Percentiles rank a stretch among this genome's conserved stretches.
These are phyloP conservation scores for Clonostachys solani DNA, from an alignment of 2,329 filamentous ascomycete species.

Conservation along the genomic window DNA sequence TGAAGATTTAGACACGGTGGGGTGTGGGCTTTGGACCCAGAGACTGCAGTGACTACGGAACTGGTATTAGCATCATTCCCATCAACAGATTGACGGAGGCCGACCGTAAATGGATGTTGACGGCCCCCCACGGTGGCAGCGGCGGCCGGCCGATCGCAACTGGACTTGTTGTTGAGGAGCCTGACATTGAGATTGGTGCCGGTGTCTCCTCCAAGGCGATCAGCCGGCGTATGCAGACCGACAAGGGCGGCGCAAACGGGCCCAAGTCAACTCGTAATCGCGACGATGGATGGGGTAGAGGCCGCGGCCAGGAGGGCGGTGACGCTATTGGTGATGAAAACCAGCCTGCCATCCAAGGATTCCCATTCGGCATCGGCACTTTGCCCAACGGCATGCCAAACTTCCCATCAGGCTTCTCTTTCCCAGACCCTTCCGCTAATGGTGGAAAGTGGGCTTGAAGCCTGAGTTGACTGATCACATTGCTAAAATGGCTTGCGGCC, in stretches of 20 bases:
- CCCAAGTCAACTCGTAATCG: conserved; percentile 55
- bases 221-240: conserved; percentile 64
- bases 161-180: conserved; percentile 90
- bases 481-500: too few relatives aligned
- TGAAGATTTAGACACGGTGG: conserved; percentile 73
- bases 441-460: conserved; percentile 1
- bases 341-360: conserved; percentile 11
- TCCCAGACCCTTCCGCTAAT: conserved; percentile 22
- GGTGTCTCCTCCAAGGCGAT: conserved; percentile 93
- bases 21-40: conserved; percentile 95
- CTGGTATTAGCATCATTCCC: conserved; percentile 88
- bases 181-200: conserved; percentile 96
- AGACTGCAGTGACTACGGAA: conserved; percentile 94
- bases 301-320: conserved; percentile 17
- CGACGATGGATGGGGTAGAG: conserved; percentile 11
- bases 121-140: conserved; percentile 87
- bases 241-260: conserved; percentile 60
- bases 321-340: conserved; percentile 8
- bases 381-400: conserved; percentile 36
- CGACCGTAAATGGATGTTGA: conserved; percentile 95
- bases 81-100: conserved; percentile 91
- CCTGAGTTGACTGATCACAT: too few relatives aligned
- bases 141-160: conserved; percentile 76
- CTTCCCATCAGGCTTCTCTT: conserved; percentile 32
- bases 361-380: conserved; percentile 33